Base-by-base conservation (phyloP, 2,329 filamentous ascomycete species). In the Calonectria pteridis region DNA sequence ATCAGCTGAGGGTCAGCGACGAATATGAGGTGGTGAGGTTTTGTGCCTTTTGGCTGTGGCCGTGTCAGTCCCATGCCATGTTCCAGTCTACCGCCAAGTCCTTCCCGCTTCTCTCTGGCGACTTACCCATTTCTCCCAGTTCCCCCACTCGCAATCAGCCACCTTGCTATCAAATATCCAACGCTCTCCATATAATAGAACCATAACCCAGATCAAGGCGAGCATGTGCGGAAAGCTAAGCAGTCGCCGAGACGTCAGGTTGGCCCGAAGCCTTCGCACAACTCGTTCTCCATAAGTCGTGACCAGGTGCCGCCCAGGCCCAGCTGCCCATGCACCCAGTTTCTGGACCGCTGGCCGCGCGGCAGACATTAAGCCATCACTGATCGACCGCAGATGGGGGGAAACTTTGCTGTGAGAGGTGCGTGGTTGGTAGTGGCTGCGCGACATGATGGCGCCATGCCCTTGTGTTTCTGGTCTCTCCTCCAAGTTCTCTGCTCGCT, bases 51-150 rank as follows among this genome's bases (percentile, higher is more conserved):
- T 67, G 95, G 95, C 97, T 98, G 81, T 46, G 69, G 43, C 46
- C 58, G 62, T 33, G 81, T 81, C 66, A 77, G 77, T 73, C 67
- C 67, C 63, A 59, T 20, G 70, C 35, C 50, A 33, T 31, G n/a
- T n/a, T 18, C n/a, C 29, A 37, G 35, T 23, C 26, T 35, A 13
- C 37, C 9, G 33, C 33, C n/a, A 49, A 14, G 29, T 29, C 23
- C 26, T 35, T 14, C 20, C 26, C 14, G 9, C 23, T n/a, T 68
- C 49, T 71, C 18, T 46, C 16, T 16, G 10, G 28, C 11, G 28
- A 79, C 91, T 81, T 88, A 98, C 95, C 96, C 97, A 99, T 84
- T 91, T 89, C 87, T 99, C 97, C 97, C 97, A 99, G 50, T 90
- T 90, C 43, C 91, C 89, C 97, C 97, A 99, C 69, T 90, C 86